Conservation (phyloP, 1,139 yeast genomes). For the Debaryomycetaceae sp. region DNA sequence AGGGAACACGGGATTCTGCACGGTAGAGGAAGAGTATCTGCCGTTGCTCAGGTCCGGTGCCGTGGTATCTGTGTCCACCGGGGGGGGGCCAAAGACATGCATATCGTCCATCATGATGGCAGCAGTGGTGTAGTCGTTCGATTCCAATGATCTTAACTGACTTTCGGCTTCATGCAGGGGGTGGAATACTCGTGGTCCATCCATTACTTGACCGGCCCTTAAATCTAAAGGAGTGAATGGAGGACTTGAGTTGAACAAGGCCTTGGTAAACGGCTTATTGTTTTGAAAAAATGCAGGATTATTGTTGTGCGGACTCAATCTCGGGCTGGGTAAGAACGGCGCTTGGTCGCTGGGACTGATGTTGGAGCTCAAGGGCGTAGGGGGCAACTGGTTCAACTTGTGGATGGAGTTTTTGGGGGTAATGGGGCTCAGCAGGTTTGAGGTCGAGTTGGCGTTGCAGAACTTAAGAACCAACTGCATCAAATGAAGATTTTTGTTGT, state of each 20-base stretch:
- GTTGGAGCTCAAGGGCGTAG: slow-evolving; percentile 13
- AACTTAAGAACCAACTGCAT: slow-evolving; percentile 34
- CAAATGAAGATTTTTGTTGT: slow-evolving; percentile 32
- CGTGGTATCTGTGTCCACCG: too few relatives aligned
- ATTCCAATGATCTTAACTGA: too few relatives aligned
- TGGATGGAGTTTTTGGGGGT: slow-evolving; percentile 14
- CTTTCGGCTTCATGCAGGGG: too few relatives aligned
- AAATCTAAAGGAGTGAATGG: slow-evolving; percentile 24
- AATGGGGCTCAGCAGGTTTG: slow-evolving; percentile 17
- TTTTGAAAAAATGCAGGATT: too few relatives aligned
- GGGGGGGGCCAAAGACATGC: too few relatives aligned
- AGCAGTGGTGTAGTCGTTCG: too few relatives aligned
- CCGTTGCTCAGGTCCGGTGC: too few relatives aligned
- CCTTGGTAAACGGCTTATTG: neutral
- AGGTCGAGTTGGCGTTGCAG: slow-evolving; percentile 24
- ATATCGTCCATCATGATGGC: too few relatives aligned
- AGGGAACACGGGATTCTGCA: neutral
- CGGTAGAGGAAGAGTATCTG: slow-evolving; percentile 1
- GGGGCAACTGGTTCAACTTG: slow-evolving; percentile 11
- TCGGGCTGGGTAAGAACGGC: slow-evolving; percentile 9
- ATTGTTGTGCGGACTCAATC: slow-evolving; percentile 8
- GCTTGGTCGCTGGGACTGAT: slow-evolving; percentile 9
- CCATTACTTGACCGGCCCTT: slow-evolving; percentile 1
- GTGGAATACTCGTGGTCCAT: too few relatives aligned
- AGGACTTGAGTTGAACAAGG: slow-evolving; percentile 9